A percentile compares a stretch with the other conserved stretches of the same genome.
phyloP scores from a whole-genome alignment of 2,329 filamentous ascomycete species.

The Xylaria sp. region DNA sequence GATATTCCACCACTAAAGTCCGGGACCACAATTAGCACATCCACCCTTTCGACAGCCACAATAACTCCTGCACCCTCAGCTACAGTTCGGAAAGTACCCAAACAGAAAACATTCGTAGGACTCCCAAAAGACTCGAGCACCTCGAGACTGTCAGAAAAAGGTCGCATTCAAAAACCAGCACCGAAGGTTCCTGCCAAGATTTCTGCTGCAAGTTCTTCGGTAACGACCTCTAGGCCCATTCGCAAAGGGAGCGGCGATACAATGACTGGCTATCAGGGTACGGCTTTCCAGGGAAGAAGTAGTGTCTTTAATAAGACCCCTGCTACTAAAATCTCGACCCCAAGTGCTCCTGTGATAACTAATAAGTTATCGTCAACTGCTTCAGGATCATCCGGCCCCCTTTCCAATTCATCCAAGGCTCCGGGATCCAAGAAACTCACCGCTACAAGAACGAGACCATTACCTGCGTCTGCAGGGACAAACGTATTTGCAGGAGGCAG shows the following conservation, averaged over 20 bases:
- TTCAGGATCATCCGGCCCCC: conserved; percentile 15
- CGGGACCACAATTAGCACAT: conserved; percentile 9
- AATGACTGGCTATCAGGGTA: conserved; percentile 52
- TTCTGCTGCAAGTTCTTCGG: conserved; percentile 19
- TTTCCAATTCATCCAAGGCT: conserved; percentile 36
- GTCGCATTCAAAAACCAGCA: conserved; percentile 27
- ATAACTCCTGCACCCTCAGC: background rate
- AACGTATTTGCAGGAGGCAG: conserved; percentile 63
- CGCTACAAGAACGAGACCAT: conserved; percentile 44
- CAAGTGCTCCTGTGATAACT: conserved; percentile 3
- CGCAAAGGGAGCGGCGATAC: conserved; percentile 38
- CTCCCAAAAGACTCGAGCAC: conserved; percentile 22
- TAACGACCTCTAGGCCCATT: conserved; percentile 25
- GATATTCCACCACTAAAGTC: conserved; percentile 21
- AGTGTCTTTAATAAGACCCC: conserved; percentile 29
- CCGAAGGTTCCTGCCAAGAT: conserved; percentile 30
- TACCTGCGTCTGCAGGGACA: conserved; percentile 28
- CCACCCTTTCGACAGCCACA: background rate
- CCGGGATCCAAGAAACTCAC: conserved; percentile 44
- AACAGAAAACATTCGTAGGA: conserved; percentile 42
- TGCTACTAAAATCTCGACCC: conserved; percentile 9
- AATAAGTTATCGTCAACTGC: conserved; percentile 30
- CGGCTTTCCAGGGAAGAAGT: conserved; percentile 47
- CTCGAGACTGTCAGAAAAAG: conserved; percentile 22
- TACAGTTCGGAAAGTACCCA: conserved; percentile 21